A percentile compares a stretch with the other conserved stretches of the same genome.
Conservation (phyloP, 768 basidiomycete species). For the Termitomyces heimii region DNA sequence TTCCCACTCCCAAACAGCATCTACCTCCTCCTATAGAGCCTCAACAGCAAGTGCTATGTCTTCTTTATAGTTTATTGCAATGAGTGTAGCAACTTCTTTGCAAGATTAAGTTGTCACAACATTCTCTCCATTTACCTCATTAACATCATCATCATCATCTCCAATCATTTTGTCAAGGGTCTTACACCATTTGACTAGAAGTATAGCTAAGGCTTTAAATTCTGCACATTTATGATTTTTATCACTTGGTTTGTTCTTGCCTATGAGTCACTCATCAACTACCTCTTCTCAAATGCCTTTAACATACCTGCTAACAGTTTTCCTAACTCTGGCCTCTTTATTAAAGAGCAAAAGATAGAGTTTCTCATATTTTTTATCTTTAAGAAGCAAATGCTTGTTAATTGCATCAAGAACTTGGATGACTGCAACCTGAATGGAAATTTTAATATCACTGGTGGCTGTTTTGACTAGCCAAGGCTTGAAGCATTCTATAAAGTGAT, state of each 20-base stretch:
- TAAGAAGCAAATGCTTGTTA: conserved; percentile 74
- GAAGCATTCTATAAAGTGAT: conserved; percentile 93
- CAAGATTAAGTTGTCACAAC: conserved; percentile 25
- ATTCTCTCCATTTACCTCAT: conserved; percentile 29
- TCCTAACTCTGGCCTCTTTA: conserved; percentile 72
- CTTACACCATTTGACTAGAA: conserved; percentile 74
- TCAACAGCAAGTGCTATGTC: conserved; percentile 80
- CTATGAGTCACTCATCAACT: conserved; percentile 59
- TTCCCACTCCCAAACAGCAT: conserved; percentile 76
- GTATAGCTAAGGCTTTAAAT: conserved; percentile 63
- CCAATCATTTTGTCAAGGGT: conserved; percentile 48
- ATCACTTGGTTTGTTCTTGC: conserved; percentile 35
- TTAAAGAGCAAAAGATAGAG: conserved; percentile 85
- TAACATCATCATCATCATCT: conserved; percentile 36
- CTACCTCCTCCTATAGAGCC: conserved; percentile 81
- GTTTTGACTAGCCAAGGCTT: conserved; percentile 89
- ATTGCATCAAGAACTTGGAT: conserved; percentile 81
- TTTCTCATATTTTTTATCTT: conserved; percentile 80
- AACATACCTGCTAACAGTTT: conserved; percentile 78
- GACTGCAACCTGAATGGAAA: conserved; percentile 81
- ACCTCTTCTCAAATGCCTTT: conserved; percentile 75
- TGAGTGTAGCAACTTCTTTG: conserved; percentile 33
- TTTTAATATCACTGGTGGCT: conserved; percentile 83
- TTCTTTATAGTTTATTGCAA: conserved; percentile 40
- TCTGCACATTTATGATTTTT: conserved; percentile 54